These are phyloP conservation scores for Sesbania bispinosa DNA, from an alignment of 306 rosid species.

Conservation along the genomic window DNA sequence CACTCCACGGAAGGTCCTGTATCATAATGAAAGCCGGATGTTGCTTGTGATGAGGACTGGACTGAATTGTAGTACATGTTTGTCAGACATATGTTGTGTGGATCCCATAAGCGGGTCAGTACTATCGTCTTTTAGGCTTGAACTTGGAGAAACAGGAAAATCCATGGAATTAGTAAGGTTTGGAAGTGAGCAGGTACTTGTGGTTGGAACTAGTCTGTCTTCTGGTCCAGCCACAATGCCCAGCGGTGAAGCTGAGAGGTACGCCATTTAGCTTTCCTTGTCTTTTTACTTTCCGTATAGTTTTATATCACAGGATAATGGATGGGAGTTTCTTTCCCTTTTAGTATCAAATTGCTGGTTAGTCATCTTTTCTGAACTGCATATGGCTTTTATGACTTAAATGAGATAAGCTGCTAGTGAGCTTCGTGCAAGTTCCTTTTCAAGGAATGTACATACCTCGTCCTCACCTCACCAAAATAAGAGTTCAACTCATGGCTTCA, in stretches of 20 bases:
- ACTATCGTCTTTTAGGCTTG: slow-evolving; percentile 73
- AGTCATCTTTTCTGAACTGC: slow-evolving; percentile 13
- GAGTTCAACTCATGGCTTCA: slow-evolving; percentile 9
- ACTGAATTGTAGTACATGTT: slow-evolving; percentile 52
- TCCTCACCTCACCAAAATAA: slow-evolving; percentile 9
- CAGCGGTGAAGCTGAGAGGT: slow-evolving; percentile 92
- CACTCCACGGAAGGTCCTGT: slow-evolving; percentile 88
- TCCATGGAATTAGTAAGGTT: slow-evolving; percentile 76
- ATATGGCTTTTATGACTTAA: slow-evolving; percentile 5
- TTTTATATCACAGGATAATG: slow-evolving; percentile 20
- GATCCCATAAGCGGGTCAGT: slow-evolving; percentile 84
- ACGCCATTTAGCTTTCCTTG: slow-evolving; percentile 20
- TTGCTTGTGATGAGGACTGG: slow-evolving; percentile 94
- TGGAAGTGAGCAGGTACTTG: slow-evolving; percentile 81
- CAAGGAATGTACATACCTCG: background rate
- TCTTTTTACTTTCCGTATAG: background rate
- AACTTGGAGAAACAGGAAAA: slow-evolving; percentile 82
- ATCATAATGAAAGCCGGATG: slow-evolving; percentile 79
- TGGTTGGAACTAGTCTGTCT: slow-evolving; percentile 82
- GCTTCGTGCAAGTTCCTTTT: slow-evolving; percentile 26
- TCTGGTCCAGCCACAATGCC: slow-evolving; percentile 81
- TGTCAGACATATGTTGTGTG: slow-evolving; percentile 80
- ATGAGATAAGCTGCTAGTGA: slow-evolving; percentile 1
- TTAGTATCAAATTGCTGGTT: slow-evolving; percentile 6
- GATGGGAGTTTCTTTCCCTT: no score